Evolutionary conservation across 1,284 basidiomycete genomes (phyloP), one percentile per base, ranked within the genome.

Genomic region (Hymenochaete sp.): DNA sequence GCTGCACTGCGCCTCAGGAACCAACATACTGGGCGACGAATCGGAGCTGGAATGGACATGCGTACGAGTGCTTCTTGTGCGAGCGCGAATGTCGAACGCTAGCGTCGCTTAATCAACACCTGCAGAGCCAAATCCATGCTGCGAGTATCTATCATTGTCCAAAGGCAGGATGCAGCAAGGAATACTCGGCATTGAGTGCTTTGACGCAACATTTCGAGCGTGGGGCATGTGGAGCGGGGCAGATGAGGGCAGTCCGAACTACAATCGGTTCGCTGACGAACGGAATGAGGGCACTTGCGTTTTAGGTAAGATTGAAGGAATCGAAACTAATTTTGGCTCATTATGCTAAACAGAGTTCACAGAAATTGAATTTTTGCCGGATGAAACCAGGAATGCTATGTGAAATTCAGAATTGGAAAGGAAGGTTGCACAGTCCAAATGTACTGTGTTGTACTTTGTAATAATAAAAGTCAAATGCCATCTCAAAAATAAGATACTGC

Each of bases 41-140:
- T 26, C 57, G 47, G 18, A 55, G 63, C 4, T 68, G 60, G 60
- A 67, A 68, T 44, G 65, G 64, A 6, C 2, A 9, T 13, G 49
- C 48, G 6, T 69, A 62, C 57, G 65, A 67, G 50, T 71, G 67
- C 56, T 61, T 63, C 51, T 51, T 70, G 38, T 67, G 65, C 52
- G 51, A 62, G 38, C 35, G 33, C 16, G 48, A 38, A n/a, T 67
- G 62, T 53, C 36, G 49, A 6, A 45, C 49, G 10, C 54, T 62
- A 14, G 6, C 31, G 10, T 47, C 54, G 3, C 53, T 67, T 25
- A 66, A 66, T 45, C 28, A 50, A 19, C 65, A 67, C 45, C 53
- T 67, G 31, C 52, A 59, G 25, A 65, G 62, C 36, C 60, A 62
- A 7, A 53, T 49, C 18, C 64, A 63, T 40, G 29, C 11, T 9